Evolutionary conservation across 225 moss, liverwort and hornwort genomes (phyloP).

Genomic region (Climacium dendroides): DNA sequence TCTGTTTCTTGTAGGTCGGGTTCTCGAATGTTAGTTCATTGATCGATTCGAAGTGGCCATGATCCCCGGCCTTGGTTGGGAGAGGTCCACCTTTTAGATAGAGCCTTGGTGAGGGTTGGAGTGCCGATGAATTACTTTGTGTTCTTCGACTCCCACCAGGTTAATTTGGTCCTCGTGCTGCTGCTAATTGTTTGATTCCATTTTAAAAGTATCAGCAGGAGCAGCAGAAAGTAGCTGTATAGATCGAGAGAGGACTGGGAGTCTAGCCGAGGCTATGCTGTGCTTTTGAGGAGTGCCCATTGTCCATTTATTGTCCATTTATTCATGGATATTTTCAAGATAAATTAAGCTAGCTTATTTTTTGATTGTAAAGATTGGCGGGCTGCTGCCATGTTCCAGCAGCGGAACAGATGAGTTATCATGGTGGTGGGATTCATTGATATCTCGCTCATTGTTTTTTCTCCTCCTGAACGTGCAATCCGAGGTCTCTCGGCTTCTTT

Average conservation of each 20-base stretch:
- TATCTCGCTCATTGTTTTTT: neutral
- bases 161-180: neutral
- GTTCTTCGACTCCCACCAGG: neutral
- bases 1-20: neutral
- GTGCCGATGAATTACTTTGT: neutral
- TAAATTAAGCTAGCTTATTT: neutral
- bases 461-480: neutral
- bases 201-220: neutral
- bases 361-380: slow-evolving; percentile 1
- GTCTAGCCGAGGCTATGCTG: neutral
- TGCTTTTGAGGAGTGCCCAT: neutral
- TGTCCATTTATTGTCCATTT: slow-evolving; percentile 6
- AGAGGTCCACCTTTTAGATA: neutral
- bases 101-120: neutral
- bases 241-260: neutral
- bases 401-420: neutral
- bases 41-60: slow-evolving; percentile 5
- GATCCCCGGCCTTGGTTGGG: neutral
- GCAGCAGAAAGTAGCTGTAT: slow-evolving; percentile 12
- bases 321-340: slow-evolving; percentile 9
- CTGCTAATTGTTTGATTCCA: slow-evolving; percentile 1
- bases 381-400: neutral
- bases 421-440: neutral
- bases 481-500: neutral
- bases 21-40: neutral